A percentile compares a stretch with the other conserved stretches of the same genome.
phyloP scores from a whole-genome alignment of 2,329 filamentous ascomycete species.

The Arthrobotrys iridis region DNA sequence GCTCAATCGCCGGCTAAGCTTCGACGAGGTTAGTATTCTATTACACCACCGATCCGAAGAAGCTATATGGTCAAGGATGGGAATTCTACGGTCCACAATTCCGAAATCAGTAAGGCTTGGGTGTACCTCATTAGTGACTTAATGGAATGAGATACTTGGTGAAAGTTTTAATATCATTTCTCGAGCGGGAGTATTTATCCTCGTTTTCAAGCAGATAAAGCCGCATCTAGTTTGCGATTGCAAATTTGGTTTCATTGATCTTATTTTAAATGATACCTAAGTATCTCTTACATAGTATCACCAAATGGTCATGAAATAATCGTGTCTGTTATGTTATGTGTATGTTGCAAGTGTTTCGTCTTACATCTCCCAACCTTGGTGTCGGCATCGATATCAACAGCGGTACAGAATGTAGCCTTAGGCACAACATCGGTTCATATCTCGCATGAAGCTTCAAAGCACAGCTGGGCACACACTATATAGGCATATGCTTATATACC shows the following conservation, averaged over 20 bases:
- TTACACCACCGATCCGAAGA: constrained; percentile 56
- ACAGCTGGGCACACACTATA: too few species aligned
- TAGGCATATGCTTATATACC: too few species aligned
- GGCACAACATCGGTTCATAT: too few species aligned
- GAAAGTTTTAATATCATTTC: neutral
- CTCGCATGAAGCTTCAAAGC: too few species aligned
- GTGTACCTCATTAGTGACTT: constrained; percentile 17
- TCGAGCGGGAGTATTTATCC: neutral
- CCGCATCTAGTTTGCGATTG: neutral
- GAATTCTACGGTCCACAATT: constrained; percentile 55
- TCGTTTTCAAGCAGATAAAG: neutral
- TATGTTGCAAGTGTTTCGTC: too few species aligned
- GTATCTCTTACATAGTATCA: neutral
- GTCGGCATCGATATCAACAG: too few species aligned
- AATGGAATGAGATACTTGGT: neutral
- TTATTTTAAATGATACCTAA: too few species aligned
- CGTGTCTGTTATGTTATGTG: too few species aligned
- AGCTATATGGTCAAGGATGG: constrained; percentile 58
- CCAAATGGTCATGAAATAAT: too few species aligned
- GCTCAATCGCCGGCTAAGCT: constrained; percentile 57
- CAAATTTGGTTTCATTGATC: neutral
- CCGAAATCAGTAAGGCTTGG: constrained; percentile 37
- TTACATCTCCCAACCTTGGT: too few species aligned
- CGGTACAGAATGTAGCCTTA: too few species aligned
- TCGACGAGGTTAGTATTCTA: constrained; percentile 58